These are phyloP conservation scores for Teunomyces tritomae DNA, from an alignment of 805 yeast genomes.

Conservation along the genomic window DNA sequence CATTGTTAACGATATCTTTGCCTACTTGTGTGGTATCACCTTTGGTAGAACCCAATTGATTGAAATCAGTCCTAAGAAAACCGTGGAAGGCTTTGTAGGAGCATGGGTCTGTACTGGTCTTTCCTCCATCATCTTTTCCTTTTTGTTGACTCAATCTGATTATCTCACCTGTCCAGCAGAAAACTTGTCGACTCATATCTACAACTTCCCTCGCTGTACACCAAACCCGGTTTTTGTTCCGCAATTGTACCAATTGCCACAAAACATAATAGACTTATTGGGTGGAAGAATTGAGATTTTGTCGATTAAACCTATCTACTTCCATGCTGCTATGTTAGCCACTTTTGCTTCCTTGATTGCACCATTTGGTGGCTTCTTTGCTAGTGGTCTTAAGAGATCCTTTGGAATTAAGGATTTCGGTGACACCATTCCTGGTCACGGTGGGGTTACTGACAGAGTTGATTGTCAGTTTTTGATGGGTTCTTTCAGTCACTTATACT, in stretches of 20 bases:
- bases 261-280: conserved; percentile 50
- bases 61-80: conserved; percentile 93
- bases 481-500: conserved; percentile 86
- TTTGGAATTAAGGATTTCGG: conserved; percentile 97
- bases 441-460: conserved; percentile 95
- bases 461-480: conserved; percentile 99
- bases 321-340: conserved; percentile 83
- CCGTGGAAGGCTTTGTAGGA: conserved; percentile 95
- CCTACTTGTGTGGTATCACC: conserved; percentile 94
- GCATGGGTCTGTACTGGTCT: conserved; percentile 94
- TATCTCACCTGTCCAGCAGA: conserved; percentile 88
- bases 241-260: conserved; percentile 74
- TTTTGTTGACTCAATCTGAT: conserved; percentile 58
- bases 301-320: conserved; percentile 79
- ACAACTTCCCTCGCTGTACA: conserved; percentile 67
- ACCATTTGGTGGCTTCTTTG: conserved; percentile 98
- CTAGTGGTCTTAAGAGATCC: conserved; percentile 95
- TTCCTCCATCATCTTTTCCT: conserved; percentile 66
- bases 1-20: conserved; percentile 92
- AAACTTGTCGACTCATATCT: conserved; percentile 59
- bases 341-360: conserved; percentile 96
- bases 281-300: conserved; percentile 44
- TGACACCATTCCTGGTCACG: conserved; percentile 98
- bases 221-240: conserved; percentile 88
- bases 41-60: conserved; percentile 92